A percentile compares a stretch with the other conserved stretches of the same genome.
phyloP scores from a whole-genome alignment of 2,329 filamentous ascomycete species.

The Magnaporthales sp. region DNA sequence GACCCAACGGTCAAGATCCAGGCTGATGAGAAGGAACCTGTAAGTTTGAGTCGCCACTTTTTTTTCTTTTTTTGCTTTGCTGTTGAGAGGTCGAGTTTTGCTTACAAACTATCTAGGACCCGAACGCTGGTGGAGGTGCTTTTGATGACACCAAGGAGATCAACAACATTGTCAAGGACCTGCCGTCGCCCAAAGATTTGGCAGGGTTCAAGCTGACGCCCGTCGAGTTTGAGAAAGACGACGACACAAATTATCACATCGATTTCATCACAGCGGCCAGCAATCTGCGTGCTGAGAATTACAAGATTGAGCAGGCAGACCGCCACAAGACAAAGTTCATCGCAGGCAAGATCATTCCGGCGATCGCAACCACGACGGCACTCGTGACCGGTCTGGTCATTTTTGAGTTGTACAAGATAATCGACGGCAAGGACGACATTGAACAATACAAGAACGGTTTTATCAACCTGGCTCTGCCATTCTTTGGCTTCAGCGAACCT shows the following conservation, averaged over 20 bases:
- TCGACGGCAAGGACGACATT: constrained; percentile 92
- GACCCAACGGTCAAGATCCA: constrained; percentile 93
- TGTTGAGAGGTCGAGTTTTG: constrained; percentile 4
- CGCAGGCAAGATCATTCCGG: constrained; percentile 97
- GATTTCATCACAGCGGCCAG: constrained; percentile 98
- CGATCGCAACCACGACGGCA: constrained; percentile 94
- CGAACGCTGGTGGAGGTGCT: constrained; percentile 55
- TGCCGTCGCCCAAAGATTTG: constrained; percentile 73
- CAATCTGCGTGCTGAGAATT: constrained; percentile 94
- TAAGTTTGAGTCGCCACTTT: constrained; percentile 28
- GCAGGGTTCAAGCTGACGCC: constrained; percentile 83
- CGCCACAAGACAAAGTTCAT: constrained; percentile 99
- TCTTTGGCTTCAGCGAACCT: constrained; percentile 97
- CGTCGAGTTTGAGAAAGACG: constrained; percentile 96
- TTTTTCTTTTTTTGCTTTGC: too few species aligned
- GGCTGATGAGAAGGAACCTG: constrained; percentile 85
- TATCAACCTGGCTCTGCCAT: constrained; percentile 89
- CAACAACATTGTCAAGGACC: constrained; percentile 57
- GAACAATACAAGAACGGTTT: constrained; percentile 99
- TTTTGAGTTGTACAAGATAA: constrained; percentile 89
- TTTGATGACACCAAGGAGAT: constrained; percentile 72
- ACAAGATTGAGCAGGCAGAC: constrained; percentile 89
- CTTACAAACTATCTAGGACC: constrained; percentile 48
- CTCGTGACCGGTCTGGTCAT: constrained; percentile 90
- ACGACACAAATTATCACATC: constrained; percentile 96